These are phyloP conservation scores for Casuarina cunninghamiana DNA, from an alignment of 306 rosid species.

Conservation along the genomic window DNA sequence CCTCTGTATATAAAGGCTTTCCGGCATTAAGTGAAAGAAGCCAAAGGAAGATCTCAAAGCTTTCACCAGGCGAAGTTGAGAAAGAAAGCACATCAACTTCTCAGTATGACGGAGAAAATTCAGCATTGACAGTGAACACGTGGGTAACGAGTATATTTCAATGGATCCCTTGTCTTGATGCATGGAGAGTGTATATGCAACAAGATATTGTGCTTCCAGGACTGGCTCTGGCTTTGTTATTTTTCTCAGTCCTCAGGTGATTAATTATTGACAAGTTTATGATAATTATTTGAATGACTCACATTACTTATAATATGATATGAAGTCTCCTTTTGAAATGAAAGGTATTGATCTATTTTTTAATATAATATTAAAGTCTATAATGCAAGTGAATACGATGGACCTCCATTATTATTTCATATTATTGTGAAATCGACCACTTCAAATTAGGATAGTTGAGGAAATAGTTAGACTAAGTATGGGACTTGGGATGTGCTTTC, in stretches of 20 bases:
- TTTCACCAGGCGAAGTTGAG: slow-evolving; percentile 25
- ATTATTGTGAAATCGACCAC: no score
- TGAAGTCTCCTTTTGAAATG: no score
- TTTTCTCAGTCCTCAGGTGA: slow-evolving; percentile 88
- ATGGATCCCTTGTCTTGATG: slow-evolving; percentile 54
- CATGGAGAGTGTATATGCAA: slow-evolving; percentile 73
- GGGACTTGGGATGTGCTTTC: slow-evolving; percentile 3
- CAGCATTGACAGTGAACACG: slow-evolving; percentile 27
- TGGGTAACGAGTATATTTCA: slow-evolving; percentile 20
- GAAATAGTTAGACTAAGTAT: no score
- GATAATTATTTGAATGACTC: no score
- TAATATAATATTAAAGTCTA: no score
- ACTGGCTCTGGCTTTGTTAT: slow-evolving; percentile 72
- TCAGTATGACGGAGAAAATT: slow-evolving; percentile 2
- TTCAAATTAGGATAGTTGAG: no score
- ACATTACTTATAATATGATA: no score
- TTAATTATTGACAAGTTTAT: neutral
- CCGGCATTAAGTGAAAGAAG: slow-evolving; percentile 65
- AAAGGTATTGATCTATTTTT: no score
- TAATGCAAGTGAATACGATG: no score
- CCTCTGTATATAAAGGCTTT: slow-evolving; percentile 71
- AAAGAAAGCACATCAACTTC: slow-evolving; percentile 33
- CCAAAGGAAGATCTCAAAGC: slow-evolving; percentile 49
- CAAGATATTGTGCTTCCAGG: slow-evolving; percentile 88
- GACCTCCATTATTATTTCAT: no score